Base-by-base conservation (phyloP, 2,329 filamentous ascomycete genomes). In the Monosporascus sp. region DNA sequence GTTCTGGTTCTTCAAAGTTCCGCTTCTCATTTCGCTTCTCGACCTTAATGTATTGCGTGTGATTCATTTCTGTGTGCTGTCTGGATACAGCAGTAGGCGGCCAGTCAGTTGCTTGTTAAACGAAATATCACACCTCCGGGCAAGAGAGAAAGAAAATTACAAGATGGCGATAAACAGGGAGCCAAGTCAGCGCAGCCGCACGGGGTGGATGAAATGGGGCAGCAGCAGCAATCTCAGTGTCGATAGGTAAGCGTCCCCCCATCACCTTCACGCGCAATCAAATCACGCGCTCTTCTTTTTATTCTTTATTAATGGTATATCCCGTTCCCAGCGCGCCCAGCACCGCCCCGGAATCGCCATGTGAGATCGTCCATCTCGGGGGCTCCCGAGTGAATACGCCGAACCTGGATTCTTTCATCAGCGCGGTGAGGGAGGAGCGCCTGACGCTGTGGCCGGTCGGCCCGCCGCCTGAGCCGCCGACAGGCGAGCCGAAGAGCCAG, bases 311-410 rank as follows among this genome's bases (percentile, higher is more conserved):
- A 37, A 22, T 22, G 14, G 19, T 19, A 19, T 26, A 41, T 19
- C 9, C 19, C 7, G 16, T 37, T 9, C 27, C 9, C 6, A 19
- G 19, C 26, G 37, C 19, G 24, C 37, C 37, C 26, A 38, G 26
- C 38, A 38, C 49, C 54, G 56, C 49, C 58, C 41, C n/a, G 20
- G 20, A 11, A 20, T 20, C 19, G 37, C 38, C 60, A 52, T 41
- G 55, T 16, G 57, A 63, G 50, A 63, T 63, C 35, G 41, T 63
- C 24, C 61, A 63, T 46, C 54, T 63, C 3, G 61, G 61, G 6
- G 61, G 61, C 26, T 50, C 54, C 14, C 59, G 60, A 48, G 52
- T 63, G 4, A 54, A 57, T 27, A 43, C 38, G 40, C 57, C 57
- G 17, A 50, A 27, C 9, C 56, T 56, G 17, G 52, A 27, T 5